These are phyloP conservation scores for Kitagawia praeruptora DNA, from an alignment of 129 eudicot genomes.

Conservation along the genomic window DNA sequence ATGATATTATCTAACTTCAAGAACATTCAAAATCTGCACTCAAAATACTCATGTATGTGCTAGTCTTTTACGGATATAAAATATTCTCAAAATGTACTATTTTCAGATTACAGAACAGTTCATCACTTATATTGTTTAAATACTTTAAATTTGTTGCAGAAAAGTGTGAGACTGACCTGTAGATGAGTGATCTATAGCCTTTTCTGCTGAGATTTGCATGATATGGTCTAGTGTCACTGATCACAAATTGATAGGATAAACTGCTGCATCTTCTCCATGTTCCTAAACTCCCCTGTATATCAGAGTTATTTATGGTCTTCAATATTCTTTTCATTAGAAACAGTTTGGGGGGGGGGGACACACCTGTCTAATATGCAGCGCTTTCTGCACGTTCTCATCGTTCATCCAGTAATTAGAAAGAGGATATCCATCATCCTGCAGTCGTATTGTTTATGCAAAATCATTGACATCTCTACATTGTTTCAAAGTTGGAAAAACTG, in stretches of 20 bases:
- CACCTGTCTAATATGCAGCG: slow-evolving; percentile 49
- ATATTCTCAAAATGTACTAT: neutral
- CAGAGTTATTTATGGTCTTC: neutral
- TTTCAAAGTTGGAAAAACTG: no score
- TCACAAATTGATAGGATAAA: slow-evolving; percentile 13
- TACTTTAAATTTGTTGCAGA: neutral
- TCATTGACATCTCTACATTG: neutral
- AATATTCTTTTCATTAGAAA: neutral
- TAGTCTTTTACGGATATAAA: neutral
- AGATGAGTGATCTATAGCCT: slow-evolving; percentile 44
- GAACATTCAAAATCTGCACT: neutral
- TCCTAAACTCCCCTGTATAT: slow-evolving; percentile 21
- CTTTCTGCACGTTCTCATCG: slow-evolving; percentile 35
- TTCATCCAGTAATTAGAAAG: slow-evolving; percentile 27
- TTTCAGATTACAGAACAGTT: neutral
- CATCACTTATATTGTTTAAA: neutral
- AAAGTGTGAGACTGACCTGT: slow-evolving; percentile 23
- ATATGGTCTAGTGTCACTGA: slow-evolving; percentile 21
- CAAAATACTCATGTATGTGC: neutral
- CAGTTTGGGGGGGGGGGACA: neutral
- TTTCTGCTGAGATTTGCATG: slow-evolving; percentile 39
- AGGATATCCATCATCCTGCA: slow-evolving; percentile 24
- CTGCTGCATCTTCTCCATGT: slow-evolving; percentile 37
- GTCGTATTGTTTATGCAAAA: neutral
- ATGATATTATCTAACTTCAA: no score